Conservation (phyloP, 2,329 filamentous ascomycete genomes). For the Ampelomyces quisqualis region DNA sequence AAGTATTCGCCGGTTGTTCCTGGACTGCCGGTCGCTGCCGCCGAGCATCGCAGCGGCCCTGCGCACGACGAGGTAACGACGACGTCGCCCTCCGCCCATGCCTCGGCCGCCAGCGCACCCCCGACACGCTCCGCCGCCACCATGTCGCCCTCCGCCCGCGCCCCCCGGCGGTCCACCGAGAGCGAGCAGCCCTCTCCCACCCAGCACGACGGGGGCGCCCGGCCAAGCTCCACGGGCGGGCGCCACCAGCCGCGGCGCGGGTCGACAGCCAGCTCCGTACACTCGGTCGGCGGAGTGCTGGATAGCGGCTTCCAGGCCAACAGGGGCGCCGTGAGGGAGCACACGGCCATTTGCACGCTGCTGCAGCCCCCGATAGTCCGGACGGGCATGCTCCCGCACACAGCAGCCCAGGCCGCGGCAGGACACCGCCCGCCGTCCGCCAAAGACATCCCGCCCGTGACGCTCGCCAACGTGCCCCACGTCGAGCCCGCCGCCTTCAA, state of each 20-base stretch:
- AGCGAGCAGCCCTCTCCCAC: constrained; percentile 59
- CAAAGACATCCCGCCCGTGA: constrained; percentile 89
- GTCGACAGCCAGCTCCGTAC: constrained; percentile 84
- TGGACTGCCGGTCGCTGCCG: no score
- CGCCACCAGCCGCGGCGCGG: constrained; percentile 64
- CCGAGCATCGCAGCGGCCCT: no score
- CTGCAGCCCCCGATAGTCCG: constrained; percentile 86
- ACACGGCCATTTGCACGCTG: constrained; percentile 93
- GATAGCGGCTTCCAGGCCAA: constrained; percentile 65
- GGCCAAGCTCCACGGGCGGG: constrained; percentile 50
- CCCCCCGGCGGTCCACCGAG: constrained; percentile 51
- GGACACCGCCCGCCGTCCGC: constrained; percentile 80
- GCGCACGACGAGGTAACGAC: constrained; percentile 14
- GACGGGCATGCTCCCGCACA: constrained; percentile 81
- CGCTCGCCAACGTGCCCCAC: constrained; percentile 82
- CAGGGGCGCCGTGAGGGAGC: constrained; percentile 65
- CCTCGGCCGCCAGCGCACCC: constrained; percentile 33
- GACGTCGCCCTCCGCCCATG: constrained; percentile 29
- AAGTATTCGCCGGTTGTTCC: no score
- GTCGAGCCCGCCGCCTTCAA: constrained; percentile 79
- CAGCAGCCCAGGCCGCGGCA: constrained; percentile 66
- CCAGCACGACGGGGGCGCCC: constrained; percentile 56
- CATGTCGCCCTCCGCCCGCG: constrained; percentile 45
- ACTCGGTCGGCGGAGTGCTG: constrained; percentile 80
- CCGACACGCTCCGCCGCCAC: constrained; percentile 33